A percentile compares a stretch with the other conserved stretches of the same genome.
phyloP scores from a whole-genome alignment of 1,284 basidiomycete species.

The Trametes polyzona region DNA sequence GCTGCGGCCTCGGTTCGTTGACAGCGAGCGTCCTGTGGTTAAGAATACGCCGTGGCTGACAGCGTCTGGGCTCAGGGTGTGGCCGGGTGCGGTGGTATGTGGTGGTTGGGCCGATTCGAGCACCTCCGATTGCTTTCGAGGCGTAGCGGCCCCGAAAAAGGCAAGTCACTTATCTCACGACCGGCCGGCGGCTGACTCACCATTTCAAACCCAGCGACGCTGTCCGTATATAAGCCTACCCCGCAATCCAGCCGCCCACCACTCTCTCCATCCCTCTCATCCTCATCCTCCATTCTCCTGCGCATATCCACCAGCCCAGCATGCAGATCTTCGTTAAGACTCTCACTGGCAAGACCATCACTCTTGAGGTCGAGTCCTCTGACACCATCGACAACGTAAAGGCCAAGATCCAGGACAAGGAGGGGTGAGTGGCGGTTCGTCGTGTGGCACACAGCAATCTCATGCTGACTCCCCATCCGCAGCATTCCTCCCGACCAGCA shows the following conservation, averaged over 20 bases:
- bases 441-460: neutral
- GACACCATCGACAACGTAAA: conserved; percentile 87
- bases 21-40: neutral
- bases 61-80: too few species aligned
- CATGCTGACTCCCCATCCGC: conserved; percentile 1
- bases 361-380: conserved; percentile 84
- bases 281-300: conserved; percentile 15
- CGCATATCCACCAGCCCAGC: conserved; percentile 13
- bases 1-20: neutral
- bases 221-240: conserved; percentile 23
- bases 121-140: conserved; percentile 18
- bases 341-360: conserved; percentile 90
- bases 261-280: conserved; percentile 10
- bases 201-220: conserved; percentile 25
- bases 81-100: too few species aligned
- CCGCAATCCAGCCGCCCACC: conserved; percentile 8
- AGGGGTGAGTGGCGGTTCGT: conserved; percentile 51
- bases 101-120: conserved; percentile 17
- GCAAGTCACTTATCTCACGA: conserved; percentile 6
- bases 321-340: conserved; percentile 90
- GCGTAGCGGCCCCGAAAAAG: conserved; percentile 11
- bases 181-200: conserved; percentile 26
- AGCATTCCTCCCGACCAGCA: conserved; percentile 84
- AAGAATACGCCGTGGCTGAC: neutral
- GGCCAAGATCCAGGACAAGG: conserved; percentile 81